Evolutionary conservation across 257 asterid species (phyloP).

Genomic region (Phtheirospermum japonicum): DNA sequence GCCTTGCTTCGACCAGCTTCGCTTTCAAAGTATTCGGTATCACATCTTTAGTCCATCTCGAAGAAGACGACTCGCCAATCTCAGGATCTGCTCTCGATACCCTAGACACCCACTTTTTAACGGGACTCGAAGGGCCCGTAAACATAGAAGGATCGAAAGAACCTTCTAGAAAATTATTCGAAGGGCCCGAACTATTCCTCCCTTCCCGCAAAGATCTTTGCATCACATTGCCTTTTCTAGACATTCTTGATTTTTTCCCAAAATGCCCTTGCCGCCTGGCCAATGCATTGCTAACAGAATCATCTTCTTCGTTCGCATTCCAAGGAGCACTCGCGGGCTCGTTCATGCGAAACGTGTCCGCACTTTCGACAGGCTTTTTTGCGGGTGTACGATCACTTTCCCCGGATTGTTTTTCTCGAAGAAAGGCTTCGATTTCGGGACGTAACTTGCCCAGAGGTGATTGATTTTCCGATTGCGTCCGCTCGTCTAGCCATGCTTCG

Average conservation of each 20-base stretch:
- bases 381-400: not conserved
- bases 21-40: slow-evolving; percentile 69
- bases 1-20: slow-evolving; percentile 82
- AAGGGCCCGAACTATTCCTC: slow-evolving; percentile 21
- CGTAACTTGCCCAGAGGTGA: slow-evolving; percentile 62
- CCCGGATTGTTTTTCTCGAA: slow-evolving; percentile 35
- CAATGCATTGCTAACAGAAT: slow-evolving; percentile 29
- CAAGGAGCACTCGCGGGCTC: slow-evolving; percentile 64
- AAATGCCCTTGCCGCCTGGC: slow-evolving; percentile 26
- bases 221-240: slow-evolving; percentile 25
- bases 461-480: slow-evolving; percentile 56
- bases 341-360: slow-evolving; percentile 49
- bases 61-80: slow-evolving; percentile 41
- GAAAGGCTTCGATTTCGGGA: slow-evolving; percentile 66
- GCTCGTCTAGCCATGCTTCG: slow-evolving; percentile 92
- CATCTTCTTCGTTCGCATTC: slow-evolving; percentile 47
- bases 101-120: slow-evolving; percentile 61
- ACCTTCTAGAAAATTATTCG: slow-evolving; percentile 27
- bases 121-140: slow-evolving; percentile 51
- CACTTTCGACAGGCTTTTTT: too few species aligned
- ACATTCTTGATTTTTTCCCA: slow-evolving; percentile 21
- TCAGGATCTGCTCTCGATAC: slow-evolving; percentile 32
- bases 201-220: slow-evolving; percentile 24
- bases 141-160: slow-evolving; percentile 46
- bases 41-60: slow-evolving; percentile 34